Evolutionary conservation across 768 basidiomycete species (phyloP), one percentile per base, ranked within the genome.

Genomic region (Jaapia argillacea): DNA sequence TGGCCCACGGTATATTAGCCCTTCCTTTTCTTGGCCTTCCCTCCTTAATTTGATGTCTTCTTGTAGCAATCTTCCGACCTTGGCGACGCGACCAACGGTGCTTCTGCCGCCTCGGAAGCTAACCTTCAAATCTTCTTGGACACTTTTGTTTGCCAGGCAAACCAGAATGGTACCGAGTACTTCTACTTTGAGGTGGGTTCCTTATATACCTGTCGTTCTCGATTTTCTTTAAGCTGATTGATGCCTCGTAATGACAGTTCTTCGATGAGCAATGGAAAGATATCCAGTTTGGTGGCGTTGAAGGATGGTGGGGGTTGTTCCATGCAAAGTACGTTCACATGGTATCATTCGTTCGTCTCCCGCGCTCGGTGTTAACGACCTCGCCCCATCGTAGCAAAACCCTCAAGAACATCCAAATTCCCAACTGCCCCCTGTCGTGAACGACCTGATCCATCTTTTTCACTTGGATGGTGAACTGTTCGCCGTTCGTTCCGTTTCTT

Each of bases 121-220:
- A 81, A 81, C 50, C 62, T 88, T 40, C 85, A 97, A 75, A 75
- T 58, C 14, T 99, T 88, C 72, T 56, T 99, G 46, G 70, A 98
- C 57, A 78, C 74, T 0, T 99, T 89, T 51, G 79, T 92, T 5
- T 99, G 94, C 55, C 72, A 78, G 56, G 85, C 93, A 0, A 96
- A 91, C 58, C 48, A 59, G 14, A 91, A 91, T 48, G 74, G 75
- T 10, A 91, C 86, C 1, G 68, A 75, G 13, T 94, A 94, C 65
- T 96, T 91, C 74, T 93, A 76, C 68, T 89, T 90, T 47, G 85
- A 85, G 70, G 75, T n/a, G n/a, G n/a, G n/a, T n/a, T n/a, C n/a
- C n/a, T 76, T n/a, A 37, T 12, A 69, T 62, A 26, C 39, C 6
- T 18, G 27, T 47, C 3, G 31, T 43, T 20, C 16, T 40, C 21